These are phyloP conservation scores for Lodderomyces pseudojiufengensis DNA, from an alignment of 1,139 yeast species.

Conservation along the genomic window DNA sequence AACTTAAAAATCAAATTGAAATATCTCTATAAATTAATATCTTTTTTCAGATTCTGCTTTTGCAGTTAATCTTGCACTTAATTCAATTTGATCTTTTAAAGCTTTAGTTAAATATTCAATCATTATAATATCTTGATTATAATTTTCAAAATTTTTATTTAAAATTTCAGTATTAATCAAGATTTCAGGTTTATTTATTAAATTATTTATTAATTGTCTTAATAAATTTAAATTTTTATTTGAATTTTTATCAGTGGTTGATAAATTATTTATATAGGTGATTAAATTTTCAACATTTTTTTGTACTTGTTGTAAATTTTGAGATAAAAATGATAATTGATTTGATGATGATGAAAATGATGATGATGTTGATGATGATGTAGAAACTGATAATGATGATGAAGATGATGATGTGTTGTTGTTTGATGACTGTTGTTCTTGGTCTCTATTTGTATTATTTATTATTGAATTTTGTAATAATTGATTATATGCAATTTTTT, in stretches of 20 bases:
- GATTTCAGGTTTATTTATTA: slow-evolving; percentile 56
- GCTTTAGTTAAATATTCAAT: slow-evolving; percentile 82
- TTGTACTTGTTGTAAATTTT: slow-evolving; percentile 54
- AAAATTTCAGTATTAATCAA: slow-evolving; percentile 57
- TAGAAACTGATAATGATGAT: slow-evolving; percentile 5
- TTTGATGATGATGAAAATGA: slow-evolving; percentile 17
- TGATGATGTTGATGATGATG: not conserved
- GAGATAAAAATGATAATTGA: slow-evolving; percentile 42
- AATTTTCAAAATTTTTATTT: slow-evolving; percentile 62
- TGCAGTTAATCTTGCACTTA: slow-evolving; percentile 71
- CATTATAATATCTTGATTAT: slow-evolving; percentile 79
- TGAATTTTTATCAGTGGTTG: slow-evolving; percentile 18
- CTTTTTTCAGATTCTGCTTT: slow-evolving; percentile 27
- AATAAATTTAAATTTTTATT: slow-evolving; percentile 55
- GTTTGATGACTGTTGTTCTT: not conserved
- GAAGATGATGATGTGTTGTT: not conserved
- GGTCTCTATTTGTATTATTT: slow-evolving; percentile 8
- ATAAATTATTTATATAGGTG: slow-evolving; percentile 37
- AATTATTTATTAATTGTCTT: slow-evolving; percentile 59
- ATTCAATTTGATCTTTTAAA: slow-evolving; percentile 79
- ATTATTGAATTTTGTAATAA: slow-evolving; percentile 23
- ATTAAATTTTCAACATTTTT: slow-evolving; percentile 50
- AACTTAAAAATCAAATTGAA: too few relatives aligned
- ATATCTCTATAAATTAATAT: too few relatives aligned
- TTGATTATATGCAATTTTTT: slow-evolving; percentile 52